Conservation (phyloP, 2,329 filamentous ascomycete species). For the Aspergillus persii region DNA sequence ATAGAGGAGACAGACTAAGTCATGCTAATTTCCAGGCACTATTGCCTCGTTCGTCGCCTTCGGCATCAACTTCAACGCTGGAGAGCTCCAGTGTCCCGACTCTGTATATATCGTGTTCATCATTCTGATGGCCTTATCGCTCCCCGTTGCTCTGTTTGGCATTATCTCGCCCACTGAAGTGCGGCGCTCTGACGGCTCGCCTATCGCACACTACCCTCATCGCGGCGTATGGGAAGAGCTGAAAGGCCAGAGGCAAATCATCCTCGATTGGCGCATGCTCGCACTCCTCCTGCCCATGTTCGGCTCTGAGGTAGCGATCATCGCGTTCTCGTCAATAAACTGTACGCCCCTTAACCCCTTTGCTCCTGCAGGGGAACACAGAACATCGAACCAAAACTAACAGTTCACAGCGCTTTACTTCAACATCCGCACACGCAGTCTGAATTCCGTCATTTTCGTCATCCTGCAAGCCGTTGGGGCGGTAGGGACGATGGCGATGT, state of each 20-base stretch:
- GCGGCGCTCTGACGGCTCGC: not conserved
- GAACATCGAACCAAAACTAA: not conserved
- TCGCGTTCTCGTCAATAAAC: not conserved
- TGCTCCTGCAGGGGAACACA: too few species aligned
- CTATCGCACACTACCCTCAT: not conserved
- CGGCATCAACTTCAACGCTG: not conserved
- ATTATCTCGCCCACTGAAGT: not conserved
- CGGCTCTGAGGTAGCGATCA: not conserved
- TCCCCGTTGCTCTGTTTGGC: not conserved
- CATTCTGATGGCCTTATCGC: not conserved
- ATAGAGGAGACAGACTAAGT: too few species aligned
- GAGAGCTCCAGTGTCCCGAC: not conserved
- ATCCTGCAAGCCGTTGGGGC: not conserved
- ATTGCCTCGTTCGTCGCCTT: not conserved
- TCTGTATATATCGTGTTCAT: not conserved
- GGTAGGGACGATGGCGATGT: not conserved
- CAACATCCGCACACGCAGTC: not conserved
- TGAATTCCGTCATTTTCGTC: not conserved
- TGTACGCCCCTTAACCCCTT: not conserved
- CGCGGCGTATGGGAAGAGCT: not conserved
- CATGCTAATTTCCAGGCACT: not conserved
- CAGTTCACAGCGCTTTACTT: not conserved
- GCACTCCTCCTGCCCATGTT: not conserved
- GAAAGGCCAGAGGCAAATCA: not conserved
- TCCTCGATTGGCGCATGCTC: not conserved